Conservation (phyloP, 257 asterid species). For the Voacanga thouarsii region DNA sequence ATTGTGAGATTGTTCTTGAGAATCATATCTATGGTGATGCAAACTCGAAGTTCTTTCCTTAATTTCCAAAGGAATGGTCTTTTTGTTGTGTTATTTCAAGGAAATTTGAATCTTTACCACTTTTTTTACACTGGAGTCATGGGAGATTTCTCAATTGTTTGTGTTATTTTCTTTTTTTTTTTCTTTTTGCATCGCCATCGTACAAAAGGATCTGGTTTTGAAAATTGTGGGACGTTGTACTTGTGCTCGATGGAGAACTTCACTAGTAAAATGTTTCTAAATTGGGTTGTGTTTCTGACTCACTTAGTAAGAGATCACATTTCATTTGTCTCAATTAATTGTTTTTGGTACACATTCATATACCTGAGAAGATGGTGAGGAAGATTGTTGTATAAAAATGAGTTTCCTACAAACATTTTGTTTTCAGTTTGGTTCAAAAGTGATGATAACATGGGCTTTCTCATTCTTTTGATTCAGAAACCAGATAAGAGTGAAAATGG, state of each 20-base stretch:
- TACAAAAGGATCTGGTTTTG: no score
- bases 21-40: constrained; percentile 14
- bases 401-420: constrained; percentile 8
- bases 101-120: not conserved
- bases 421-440: constrained; percentile 1
- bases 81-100: not conserved
- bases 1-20: not conserved
- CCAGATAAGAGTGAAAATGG: constrained; percentile 45
- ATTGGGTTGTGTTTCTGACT: not conserved
- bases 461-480: constrained; percentile 15
- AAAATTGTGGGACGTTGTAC: not conserved
- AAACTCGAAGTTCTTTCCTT: not conserved
- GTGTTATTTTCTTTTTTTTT: not conserved
- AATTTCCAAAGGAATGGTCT: not conserved
- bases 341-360: not conserved
- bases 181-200: not conserved
- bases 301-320: not conserved
- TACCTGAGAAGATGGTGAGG: not conserved
- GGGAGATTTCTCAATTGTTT: no score
- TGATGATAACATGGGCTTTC: constrained; percentile 1
- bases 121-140: no score
- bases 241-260: constrained; percentile 4
- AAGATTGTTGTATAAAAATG: not conserved
- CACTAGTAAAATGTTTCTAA: not conserved
- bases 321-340: not conserved